phyloP scores from a whole-genome alignment of 2,329 filamentous ascomycete species.

The Delphinella strobiligena region DNA sequence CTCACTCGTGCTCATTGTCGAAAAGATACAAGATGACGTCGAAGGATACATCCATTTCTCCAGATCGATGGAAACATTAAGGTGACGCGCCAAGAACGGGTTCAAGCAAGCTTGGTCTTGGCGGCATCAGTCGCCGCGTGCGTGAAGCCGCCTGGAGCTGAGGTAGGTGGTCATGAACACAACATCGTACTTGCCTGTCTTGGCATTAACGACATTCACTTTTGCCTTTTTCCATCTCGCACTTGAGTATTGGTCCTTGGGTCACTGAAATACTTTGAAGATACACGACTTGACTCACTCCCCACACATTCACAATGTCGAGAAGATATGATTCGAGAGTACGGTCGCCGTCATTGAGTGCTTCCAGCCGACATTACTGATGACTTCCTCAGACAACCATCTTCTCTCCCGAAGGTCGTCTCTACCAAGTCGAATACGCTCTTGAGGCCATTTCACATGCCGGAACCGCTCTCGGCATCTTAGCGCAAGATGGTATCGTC shows the following conservation, averaged over 20 bases:
- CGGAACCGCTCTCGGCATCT: conserved; percentile 88
- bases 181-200: background rate
- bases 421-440: conserved; percentile 99
- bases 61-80: background rate
- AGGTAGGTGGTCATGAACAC: background rate
- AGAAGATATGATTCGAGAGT: conserved; percentile 96
- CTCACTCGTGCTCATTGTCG: background rate
- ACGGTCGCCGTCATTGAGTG: background rate
- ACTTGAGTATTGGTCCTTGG: background rate
- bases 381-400: conserved; percentile 58
- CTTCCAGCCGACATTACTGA: conserved; percentile 5
- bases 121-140: background rate
- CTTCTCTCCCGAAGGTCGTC: conserved; percentile 96
- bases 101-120: background rate
- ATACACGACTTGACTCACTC: too few species aligned
- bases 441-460: conserved; percentile 98
- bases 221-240: background rate
- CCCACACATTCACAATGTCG: conserved; percentile 60
- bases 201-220: background rate
- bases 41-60: background rate
- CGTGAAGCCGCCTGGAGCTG: background rate
- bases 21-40: background rate
- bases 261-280: too few species aligned
- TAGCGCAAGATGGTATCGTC: conserved; percentile 97
- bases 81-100: too few species aligned